Conservation (phyloP, 495 filamentous ascomycete species). For the Xylaria longipes region DNA sequence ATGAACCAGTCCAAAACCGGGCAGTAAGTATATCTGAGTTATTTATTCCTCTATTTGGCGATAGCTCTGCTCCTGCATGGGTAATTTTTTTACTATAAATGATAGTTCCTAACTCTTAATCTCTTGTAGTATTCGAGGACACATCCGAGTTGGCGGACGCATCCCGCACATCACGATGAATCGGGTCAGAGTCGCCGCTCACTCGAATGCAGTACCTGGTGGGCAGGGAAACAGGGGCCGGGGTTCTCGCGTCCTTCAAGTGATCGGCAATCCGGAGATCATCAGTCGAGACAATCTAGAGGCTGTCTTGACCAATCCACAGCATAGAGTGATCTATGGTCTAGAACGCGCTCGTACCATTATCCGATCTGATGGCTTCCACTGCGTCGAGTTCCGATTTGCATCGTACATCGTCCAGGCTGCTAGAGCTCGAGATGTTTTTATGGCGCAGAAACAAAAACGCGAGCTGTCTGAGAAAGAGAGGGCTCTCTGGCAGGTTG, state of each 20-base stretch:
- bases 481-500: slow-evolving; percentile 15
- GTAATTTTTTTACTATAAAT: too few species aligned
- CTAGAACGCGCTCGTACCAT: not conserved
- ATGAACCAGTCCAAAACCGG: not conserved
- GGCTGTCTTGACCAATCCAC: not conserved
- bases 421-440: not conserved
- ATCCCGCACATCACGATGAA: not conserved
- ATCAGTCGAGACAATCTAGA: not conserved
- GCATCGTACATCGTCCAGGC: slow-evolving; percentile 6
- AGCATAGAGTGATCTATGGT: not conserved
- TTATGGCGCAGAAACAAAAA: slow-evolving; percentile 11
- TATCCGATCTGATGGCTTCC: not conserved
- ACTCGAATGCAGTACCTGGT: not conserved
- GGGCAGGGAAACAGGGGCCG: not conserved
- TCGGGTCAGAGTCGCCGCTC: not conserved
- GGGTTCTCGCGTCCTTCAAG: slow-evolving; percentile 9
- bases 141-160: slow-evolving; percentile 2
- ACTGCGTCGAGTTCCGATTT: slow-evolving; percentile 15
- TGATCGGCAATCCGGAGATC: slow-evolving; percentile 3
- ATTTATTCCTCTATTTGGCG: too few species aligned
- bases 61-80: too few species aligned
- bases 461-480: not conserved
- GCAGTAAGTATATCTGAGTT: too few species aligned
- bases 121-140: not conserved
- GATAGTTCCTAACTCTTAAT: too few species aligned